Conservation (phyloP, 805 yeast genomes). For the Candida oleophila region DNA sequence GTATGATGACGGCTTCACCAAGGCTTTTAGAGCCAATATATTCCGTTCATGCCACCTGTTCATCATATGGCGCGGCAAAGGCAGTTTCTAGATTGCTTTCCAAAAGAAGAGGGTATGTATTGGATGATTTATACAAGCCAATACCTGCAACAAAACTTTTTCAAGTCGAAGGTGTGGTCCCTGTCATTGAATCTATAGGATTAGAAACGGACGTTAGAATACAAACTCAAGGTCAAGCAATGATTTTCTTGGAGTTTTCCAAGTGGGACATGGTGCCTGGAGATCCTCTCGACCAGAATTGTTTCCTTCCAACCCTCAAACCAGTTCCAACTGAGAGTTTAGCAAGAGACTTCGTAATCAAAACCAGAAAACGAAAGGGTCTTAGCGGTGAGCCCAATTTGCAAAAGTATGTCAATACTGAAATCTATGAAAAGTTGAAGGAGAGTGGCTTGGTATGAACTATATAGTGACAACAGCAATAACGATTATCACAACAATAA, state of each 20-base stretch:
- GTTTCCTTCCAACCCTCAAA: slow-evolving; percentile 63
- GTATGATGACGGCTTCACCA: slow-evolving; percentile 76
- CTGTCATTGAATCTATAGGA: slow-evolving; percentile 89
- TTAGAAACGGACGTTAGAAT: slow-evolving; percentile 82
- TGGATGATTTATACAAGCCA: slow-evolving; percentile 39
- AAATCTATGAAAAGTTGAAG: slow-evolving; percentile 51
- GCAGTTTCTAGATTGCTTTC: slow-evolving; percentile 51
- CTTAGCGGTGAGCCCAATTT: slow-evolving; percentile 69
- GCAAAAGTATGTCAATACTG: slow-evolving; percentile 64
- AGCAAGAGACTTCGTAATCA: slow-evolving; percentile 86
- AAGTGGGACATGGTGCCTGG: slow-evolving; percentile 86
- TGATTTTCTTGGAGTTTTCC: slow-evolving; percentile 62
- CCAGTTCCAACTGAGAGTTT: slow-evolving; percentile 70
- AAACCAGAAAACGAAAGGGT: slow-evolving; percentile 88
- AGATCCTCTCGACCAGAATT: slow-evolving; percentile 75
- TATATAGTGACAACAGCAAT: background rate
- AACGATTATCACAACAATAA: no score
- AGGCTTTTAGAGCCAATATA: slow-evolving; percentile 80
- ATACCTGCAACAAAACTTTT: slow-evolving; percentile 74
- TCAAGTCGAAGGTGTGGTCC: slow-evolving; percentile 62
- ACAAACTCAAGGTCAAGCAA: slow-evolving; percentile 75
- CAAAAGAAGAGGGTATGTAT: slow-evolving; percentile 63
- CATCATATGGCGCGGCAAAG: slow-evolving; percentile 42
- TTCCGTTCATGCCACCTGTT: slow-evolving; percentile 54
- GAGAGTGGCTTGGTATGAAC: slow-evolving; percentile 42